Evolutionary conservation across 352 stramenopile genomes (phyloP), one percentile per base, ranked within the genome.

Genomic region (Phytopythium montanum): DNA sequence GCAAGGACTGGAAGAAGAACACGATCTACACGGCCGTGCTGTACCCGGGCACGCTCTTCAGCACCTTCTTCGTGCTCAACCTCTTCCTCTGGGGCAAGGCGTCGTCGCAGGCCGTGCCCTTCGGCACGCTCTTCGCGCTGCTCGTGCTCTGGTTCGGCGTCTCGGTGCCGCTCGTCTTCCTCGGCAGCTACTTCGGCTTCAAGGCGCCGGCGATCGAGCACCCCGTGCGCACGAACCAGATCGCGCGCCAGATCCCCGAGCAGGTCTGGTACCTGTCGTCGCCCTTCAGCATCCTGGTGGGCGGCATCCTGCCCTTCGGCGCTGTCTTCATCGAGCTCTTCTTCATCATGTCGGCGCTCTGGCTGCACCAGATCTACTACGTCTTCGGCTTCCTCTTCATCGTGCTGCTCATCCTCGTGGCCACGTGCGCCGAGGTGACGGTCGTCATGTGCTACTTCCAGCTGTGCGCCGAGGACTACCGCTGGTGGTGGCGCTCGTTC

Each of bases 401-500:
- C 54, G 97, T 99, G 50, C 76, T 99, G 49, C 61, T 99, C 31
- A 99, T 99, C 67, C 79, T 99, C 34, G 81, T 97, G 16, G 88
- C 97, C 19, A 99, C 97, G 26, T 99, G 96, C 72, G 97, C 97
- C 0, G 94, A 99, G 74, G 98, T 99, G 42, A 97, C 95, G 38
- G 97, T 99, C 56, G 97, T 99, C 25, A 97, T 99, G 91, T 99
- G 94, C 73, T 99, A 99, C 90, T 98, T 99, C 72, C 97, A 99
- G 82, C 85, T 99, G 9, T 99, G 97, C 62, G 93, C 87, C 50
- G 98, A 99, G 82, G 97, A 99, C 87, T 99, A 99, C 81, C 94
- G 92, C 65, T 99, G 95, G 95, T 98, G 95, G 93, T 99, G 96
- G 96, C 79, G 92, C 57, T 92, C 94, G 45, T 99, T 99, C 77